Evolutionary conservation across 1,284 basidiomycete species (phyloP).

Genomic region (Cryptococcus sp.): DNA sequence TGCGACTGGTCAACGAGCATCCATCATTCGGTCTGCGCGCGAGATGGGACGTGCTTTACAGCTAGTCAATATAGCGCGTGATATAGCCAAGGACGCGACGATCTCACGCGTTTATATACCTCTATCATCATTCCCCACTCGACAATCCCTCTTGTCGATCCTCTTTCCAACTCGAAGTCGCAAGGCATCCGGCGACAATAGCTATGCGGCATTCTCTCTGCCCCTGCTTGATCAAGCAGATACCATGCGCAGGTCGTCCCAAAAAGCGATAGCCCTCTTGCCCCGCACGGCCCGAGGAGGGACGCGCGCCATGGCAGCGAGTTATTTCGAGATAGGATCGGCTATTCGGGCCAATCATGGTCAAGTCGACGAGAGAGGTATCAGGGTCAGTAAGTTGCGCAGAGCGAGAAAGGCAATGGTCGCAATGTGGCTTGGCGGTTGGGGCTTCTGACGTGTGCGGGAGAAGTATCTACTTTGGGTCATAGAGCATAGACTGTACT

Average conservation of each 20-base stretch:
- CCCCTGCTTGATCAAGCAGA: conserved; percentile 43
- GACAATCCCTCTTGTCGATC: neutral
- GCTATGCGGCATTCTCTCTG: conserved; percentile 35
- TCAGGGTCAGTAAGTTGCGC: conserved; percentile 39
- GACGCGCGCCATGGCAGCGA: conserved; percentile 49
- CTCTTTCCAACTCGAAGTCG: conserved; percentile 14
- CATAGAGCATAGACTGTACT: too few species aligned
- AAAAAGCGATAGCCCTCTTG: conserved; percentile 40
- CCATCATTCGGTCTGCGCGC: conserved; percentile 32
- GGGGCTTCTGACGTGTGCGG: neutral
- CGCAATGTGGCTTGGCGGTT: conserved; percentile 36
- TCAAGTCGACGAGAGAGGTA: conserved; percentile 30
- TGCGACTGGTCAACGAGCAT: neutral
- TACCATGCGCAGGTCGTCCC: conserved; percentile 28
- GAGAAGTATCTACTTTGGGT: too few species aligned
- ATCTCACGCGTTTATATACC: conserved; percentile 55
- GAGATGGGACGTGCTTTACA: conserved; percentile 55
- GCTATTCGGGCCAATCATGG: conserved; percentile 31
- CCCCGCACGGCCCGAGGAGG: conserved; percentile 48
- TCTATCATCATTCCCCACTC: conserved; percentile 33
- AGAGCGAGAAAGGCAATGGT: conserved; percentile 33
- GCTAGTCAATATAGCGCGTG: conserved; percentile 53
- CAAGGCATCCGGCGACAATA: neutral
- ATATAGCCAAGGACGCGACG: conserved; percentile 51
- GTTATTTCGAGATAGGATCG: conserved; percentile 50